A percentile compares a stretch with the other conserved stretches of the same genome.
phyloP scores from a whole-genome alignment of 345 rosid species.

The Geranium brycei region DNA sequence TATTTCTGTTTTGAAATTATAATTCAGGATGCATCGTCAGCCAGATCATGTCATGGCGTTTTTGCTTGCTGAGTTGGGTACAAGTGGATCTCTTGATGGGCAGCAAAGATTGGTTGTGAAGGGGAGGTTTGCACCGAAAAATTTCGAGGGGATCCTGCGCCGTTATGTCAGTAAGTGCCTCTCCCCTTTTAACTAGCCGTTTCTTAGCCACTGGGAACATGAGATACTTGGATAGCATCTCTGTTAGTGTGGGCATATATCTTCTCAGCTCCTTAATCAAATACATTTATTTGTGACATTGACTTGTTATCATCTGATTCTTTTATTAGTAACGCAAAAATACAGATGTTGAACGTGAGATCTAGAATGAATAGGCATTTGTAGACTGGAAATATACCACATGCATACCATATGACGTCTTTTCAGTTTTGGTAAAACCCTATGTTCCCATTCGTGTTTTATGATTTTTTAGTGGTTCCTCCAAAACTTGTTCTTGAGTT shows the following conservation, averaged over 20 bases:
- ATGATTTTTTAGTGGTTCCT: too few relatives aligned
- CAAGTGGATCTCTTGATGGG: slow-evolving; percentile 92
- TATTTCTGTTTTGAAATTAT: background rate
- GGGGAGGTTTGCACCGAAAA: slow-evolving; percentile 88
- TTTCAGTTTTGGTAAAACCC: too few relatives aligned
- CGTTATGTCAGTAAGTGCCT: slow-evolving; percentile 70
- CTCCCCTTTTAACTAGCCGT: background rate
- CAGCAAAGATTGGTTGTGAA: slow-evolving; percentile 84
- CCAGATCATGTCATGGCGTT: slow-evolving; percentile 90
- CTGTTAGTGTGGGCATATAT: too few relatives aligned
- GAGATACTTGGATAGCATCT: background rate
- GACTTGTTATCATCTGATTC: too few relatives aligned
- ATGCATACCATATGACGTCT: too few relatives aligned
- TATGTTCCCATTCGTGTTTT: too few relatives aligned
- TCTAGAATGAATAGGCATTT: too few relatives aligned
- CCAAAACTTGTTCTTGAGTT: too few relatives aligned
- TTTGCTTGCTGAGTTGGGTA: slow-evolving; percentile 89
- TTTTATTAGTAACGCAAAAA: too few relatives aligned
- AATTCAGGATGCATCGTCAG: slow-evolving; percentile 76
- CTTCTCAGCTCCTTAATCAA: background rate
- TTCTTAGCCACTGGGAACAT: background rate
- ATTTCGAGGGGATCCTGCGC: slow-evolving; percentile 74
- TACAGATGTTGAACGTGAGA: too few relatives aligned
- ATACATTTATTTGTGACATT: too few relatives aligned
- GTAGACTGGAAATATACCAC: too few relatives aligned